Percentiles rank a stretch among this genome's conserved stretches.
phyloP scores from a whole-genome alignment of 306 rosid genomes.

The Lagenaria siceraria region DNA sequence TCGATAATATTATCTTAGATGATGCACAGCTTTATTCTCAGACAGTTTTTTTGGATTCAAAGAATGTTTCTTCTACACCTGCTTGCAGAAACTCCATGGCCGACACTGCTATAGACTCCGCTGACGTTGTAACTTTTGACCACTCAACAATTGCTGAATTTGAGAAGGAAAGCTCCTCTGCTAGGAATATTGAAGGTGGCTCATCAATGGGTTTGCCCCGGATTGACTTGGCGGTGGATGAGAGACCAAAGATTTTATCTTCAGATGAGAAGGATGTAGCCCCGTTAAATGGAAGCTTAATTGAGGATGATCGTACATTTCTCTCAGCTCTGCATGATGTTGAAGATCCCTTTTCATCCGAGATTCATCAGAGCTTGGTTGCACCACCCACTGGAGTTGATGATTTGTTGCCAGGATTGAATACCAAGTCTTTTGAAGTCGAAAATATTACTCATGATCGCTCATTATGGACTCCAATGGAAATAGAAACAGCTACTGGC shows the following conservation, averaged over 20 bases:
- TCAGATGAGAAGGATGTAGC: constrained; percentile 31
- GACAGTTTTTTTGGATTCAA: constrained; percentile 11
- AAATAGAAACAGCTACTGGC: constrained; percentile 78
- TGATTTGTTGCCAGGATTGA: constrained; percentile 19
- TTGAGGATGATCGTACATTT: constrained; percentile 42
- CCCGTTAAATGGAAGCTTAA: constrained; percentile 15
- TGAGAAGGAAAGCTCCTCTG: constrained; percentile 17
- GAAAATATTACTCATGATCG: constrained; percentile 33
- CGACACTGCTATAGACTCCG: constrained; percentile 13
- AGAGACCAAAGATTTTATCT: constrained; percentile 26
- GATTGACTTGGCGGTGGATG: constrained; percentile 26
- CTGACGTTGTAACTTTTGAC: neutral
- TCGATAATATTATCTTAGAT: constrained; percentile 9
- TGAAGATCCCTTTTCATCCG: constrained; percentile 24
- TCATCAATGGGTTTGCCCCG: constrained; percentile 14
- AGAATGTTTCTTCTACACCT: constrained; percentile 18
- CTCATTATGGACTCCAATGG: constrained; percentile 72
- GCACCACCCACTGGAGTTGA: constrained; percentile 20
- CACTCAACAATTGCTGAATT: constrained; percentile 11
- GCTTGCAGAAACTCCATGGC: constrained; percentile 21
- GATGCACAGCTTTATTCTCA: constrained; percentile 19
- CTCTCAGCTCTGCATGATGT: constrained; percentile 40
- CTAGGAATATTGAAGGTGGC: constrained; percentile 20
- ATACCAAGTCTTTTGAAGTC: constrained; percentile 15
- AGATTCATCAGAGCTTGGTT: constrained; percentile 18